Evolutionary conservation across 768 basidiomycete species (phyloP).

Genomic region (Hortiboletus campestris): DNA sequence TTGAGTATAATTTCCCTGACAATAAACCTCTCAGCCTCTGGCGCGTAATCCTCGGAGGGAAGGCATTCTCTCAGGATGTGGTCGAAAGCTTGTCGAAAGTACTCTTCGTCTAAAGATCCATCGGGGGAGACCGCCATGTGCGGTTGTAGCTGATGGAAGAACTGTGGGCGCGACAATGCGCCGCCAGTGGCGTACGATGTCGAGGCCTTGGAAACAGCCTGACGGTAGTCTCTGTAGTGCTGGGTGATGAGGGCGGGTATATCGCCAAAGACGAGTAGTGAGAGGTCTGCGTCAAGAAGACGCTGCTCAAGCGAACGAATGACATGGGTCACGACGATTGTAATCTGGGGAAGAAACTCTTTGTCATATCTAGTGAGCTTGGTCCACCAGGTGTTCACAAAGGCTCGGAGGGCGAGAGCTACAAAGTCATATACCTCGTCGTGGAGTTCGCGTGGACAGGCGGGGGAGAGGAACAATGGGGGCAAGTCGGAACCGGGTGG

Average conservation of each 20-base stretch:
- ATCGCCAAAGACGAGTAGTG: slow-evolving; percentile 59
- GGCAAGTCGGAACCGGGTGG: slow-evolving; percentile 46
- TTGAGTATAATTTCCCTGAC: slow-evolving; percentile 82
- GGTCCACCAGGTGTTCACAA: slow-evolving; percentile 83
- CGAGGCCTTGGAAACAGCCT: slow-evolving; percentile 56
- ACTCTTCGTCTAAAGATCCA: slow-evolving; percentile 68
- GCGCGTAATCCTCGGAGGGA: slow-evolving; percentile 73
- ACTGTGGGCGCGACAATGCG: slow-evolving; percentile 55
- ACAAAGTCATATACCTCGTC: slow-evolving; percentile 65
- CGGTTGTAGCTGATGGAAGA: slow-evolving; percentile 82
- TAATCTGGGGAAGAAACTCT: slow-evolving; percentile 73
- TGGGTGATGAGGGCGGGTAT: slow-evolving; percentile 66
- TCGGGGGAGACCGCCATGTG: slow-evolving; percentile 76
- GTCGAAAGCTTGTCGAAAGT: slow-evolving; percentile 78
- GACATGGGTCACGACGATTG: slow-evolving; percentile 55
- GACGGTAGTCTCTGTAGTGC: slow-evolving; percentile 78
- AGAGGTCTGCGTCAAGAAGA: slow-evolving; percentile 51
- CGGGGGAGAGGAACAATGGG: slow-evolving; percentile 47
- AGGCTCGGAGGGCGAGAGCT: slow-evolving; percentile 76
- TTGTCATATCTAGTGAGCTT: slow-evolving; percentile 82
- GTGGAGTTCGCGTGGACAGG: slow-evolving; percentile 53
- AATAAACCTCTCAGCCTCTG: slow-evolving; percentile 73
- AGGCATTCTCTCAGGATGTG: slow-evolving; percentile 70
- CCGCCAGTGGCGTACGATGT: slow-evolving; percentile 73
- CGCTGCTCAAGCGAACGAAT: slow-evolving; percentile 61